These are phyloP conservation scores for Fusarium nelsonii DNA, from an alignment of 2,329 filamentous ascomycete species.

Conservation along the genomic window DNA sequence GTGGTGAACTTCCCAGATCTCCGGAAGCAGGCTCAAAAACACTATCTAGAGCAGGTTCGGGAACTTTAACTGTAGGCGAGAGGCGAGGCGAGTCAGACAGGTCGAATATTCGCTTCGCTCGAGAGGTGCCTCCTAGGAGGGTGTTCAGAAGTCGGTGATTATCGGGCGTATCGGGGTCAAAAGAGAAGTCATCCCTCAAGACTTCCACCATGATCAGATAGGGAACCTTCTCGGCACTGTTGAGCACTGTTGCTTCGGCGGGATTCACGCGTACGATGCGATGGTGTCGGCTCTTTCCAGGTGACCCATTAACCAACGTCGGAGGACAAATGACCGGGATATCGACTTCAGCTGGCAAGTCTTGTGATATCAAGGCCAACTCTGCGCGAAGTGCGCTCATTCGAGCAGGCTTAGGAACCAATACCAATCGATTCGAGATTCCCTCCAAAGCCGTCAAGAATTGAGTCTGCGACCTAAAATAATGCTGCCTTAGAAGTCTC, in stretches of 20 bases:
- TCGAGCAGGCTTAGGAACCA: slow-evolving; percentile 83
- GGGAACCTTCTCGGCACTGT: slow-evolving; percentile 88
- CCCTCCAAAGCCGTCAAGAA: slow-evolving; percentile 84
- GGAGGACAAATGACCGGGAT: slow-evolving; percentile 86
- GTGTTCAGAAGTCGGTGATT: slow-evolving; percentile 74
- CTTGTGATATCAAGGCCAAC: slow-evolving; percentile 82
- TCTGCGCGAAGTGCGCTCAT: slow-evolving; percentile 85
- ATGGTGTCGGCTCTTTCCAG: slow-evolving; percentile 81
- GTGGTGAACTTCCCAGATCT: slow-evolving; percentile 79
- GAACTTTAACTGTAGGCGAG: slow-evolving; percentile 55
- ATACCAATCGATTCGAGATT: slow-evolving; percentile 85
- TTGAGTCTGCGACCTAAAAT: slow-evolving; percentile 84
- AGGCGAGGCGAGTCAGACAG: slow-evolving; percentile 73
- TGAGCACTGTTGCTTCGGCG: slow-evolving; percentile 84
- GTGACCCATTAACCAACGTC: slow-evolving; percentile 77
- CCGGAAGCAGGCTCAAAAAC: slow-evolving; percentile 87
- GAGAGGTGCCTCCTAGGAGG: slow-evolving; percentile 68
- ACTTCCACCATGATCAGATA: slow-evolving; percentile 89
- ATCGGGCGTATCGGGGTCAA: slow-evolving; percentile 79
- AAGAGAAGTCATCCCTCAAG: slow-evolving; percentile 83
- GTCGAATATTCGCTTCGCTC: slow-evolving; percentile 73
- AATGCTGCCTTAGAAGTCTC: slow-evolving; percentile 81
- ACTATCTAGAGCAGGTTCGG: slow-evolving; percentile 71
- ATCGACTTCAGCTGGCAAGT: slow-evolving; percentile 85
- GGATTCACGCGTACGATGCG: slow-evolving; percentile 86